Conservation (phyloP, 345 rosid species). For the Iberis pinnata region DNA sequence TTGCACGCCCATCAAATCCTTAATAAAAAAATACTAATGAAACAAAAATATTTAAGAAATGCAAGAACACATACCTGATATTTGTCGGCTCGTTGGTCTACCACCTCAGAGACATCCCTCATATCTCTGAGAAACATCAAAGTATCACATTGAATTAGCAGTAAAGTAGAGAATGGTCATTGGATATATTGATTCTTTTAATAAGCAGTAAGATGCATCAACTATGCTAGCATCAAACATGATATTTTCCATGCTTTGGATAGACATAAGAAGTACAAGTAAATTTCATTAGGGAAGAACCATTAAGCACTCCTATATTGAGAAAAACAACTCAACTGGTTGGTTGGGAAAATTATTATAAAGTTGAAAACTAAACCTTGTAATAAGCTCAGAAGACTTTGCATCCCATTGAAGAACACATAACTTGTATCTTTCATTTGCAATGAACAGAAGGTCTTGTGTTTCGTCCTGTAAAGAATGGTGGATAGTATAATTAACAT, state of each 20-base stretch:
- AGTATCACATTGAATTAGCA: background rate
- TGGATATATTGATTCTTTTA: too few species aligned
- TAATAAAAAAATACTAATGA: too few species aligned
- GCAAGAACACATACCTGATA: conserved; percentile 98
- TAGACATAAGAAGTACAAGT: too few species aligned
- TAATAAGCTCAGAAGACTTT: conserved; percentile 72
- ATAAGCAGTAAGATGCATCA: too few species aligned
- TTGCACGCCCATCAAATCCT: background rate
- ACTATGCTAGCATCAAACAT: too few species aligned
- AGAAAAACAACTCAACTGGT: background rate
- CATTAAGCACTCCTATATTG: background rate
- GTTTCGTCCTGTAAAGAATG: conserved; percentile 67
- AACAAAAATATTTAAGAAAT: background rate
- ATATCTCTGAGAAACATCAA: conserved; percentile 48
- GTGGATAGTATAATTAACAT: conserved; percentile 6
- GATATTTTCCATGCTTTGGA: too few species aligned
- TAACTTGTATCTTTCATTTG: conserved; percentile 81
- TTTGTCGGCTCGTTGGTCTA: conserved; percentile 84
- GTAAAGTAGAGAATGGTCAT: background rate
- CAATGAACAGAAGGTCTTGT: conserved; percentile 82
- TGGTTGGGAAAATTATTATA: background rate
- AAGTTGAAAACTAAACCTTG: conserved; percentile 49
- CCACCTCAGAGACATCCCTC: conserved; percentile 96
- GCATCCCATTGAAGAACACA: conserved; percentile 95
- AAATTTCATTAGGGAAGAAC: too few species aligned